phyloP scores from a whole-genome alignment of 73 alveolate species.

The Symbiodinium natans region DNA sequence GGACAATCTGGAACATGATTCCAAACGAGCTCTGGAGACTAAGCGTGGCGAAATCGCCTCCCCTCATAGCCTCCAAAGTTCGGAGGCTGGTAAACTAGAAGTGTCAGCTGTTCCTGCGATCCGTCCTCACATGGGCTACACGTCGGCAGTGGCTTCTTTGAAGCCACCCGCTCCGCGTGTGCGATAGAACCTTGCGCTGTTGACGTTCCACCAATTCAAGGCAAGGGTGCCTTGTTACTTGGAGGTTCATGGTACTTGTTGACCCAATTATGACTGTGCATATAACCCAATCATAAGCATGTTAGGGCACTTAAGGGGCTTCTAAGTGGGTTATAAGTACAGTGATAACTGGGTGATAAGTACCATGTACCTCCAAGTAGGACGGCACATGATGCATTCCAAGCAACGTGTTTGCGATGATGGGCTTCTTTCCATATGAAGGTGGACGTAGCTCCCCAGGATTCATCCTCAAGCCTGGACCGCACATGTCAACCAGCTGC shows the following conservation, averaged over 20 bases:
- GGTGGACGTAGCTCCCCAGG: conserved; percentile 85
- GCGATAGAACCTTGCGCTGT: conserved; percentile 56
- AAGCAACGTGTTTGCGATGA: conserved; percentile 46
- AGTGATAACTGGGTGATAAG: not conserved
- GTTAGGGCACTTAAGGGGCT: too few species aligned
- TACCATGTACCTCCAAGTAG: not conserved
- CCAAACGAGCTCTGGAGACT: too few species aligned
- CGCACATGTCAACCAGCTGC: not conserved
- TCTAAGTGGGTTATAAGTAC: too few species aligned
- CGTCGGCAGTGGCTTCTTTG: conserved; percentile 89
- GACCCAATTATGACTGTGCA: too few species aligned
- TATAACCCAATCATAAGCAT: too few species aligned
- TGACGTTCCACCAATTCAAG: not conserved
- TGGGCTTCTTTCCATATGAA: conserved; percentile 74
- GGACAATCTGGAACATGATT: too few species aligned
- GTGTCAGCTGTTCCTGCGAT: not conserved
- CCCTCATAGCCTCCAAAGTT: not conserved
- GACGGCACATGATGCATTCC: not conserved
- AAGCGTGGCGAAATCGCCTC: not conserved
- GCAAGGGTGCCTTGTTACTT: not conserved
- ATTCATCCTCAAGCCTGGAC: conserved; percentile 73
- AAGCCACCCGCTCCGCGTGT: conserved; percentile 92
- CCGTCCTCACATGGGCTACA: not conserved
- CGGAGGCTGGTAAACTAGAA: not conserved
- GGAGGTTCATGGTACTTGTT: too few species aligned